Percentiles rank a stretch among this genome's conserved stretches.
These are phyloP conservation scores for Coemansia sp. DNA, from an alignment of 192 early-diverging fungal genomes.

Conservation along the genomic window DNA sequence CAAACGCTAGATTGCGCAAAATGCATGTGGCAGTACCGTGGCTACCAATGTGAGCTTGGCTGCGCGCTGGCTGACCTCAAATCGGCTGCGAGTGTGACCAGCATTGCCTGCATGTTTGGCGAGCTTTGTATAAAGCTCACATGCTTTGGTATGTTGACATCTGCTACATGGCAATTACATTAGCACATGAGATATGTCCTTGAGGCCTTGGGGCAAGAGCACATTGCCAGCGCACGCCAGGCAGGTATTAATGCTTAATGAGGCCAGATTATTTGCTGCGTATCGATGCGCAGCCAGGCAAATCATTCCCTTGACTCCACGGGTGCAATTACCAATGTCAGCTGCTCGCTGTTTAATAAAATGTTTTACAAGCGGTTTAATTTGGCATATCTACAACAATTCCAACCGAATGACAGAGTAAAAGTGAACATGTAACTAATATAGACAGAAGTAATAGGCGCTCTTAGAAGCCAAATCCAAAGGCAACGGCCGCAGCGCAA, in stretches of 20 bases:
- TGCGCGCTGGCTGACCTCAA: neutral
- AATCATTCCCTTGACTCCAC: neutral
- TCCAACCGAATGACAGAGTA: neutral
- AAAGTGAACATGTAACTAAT: neutral
- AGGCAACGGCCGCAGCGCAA: conserved; percentile 5
- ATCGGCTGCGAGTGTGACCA: neutral
- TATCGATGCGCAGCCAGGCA: neutral
- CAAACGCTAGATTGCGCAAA: neutral
- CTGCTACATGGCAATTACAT: conserved; percentile 1
- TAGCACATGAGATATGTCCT: neutral
- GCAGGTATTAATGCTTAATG: neutral
- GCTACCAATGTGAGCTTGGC: neutral
- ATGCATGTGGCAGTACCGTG: neutral
- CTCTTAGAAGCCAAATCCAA: conserved; percentile 26
- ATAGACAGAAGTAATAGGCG: neutral
- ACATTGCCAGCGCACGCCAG: neutral
- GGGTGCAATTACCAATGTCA: neutral
- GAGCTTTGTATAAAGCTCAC: neutral
- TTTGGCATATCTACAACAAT: neutral
- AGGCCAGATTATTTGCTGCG: neutral
- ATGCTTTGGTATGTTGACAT: neutral
- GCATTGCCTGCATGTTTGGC: neutral
- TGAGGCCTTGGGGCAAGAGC: neutral
- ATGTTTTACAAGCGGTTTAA: neutral
- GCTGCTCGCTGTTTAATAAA: neutral